These are phyloP conservation scores for Coemansia sp. DNA, from an alignment of 192 early-diverging fungal genomes.

Conservation along the genomic window DNA sequence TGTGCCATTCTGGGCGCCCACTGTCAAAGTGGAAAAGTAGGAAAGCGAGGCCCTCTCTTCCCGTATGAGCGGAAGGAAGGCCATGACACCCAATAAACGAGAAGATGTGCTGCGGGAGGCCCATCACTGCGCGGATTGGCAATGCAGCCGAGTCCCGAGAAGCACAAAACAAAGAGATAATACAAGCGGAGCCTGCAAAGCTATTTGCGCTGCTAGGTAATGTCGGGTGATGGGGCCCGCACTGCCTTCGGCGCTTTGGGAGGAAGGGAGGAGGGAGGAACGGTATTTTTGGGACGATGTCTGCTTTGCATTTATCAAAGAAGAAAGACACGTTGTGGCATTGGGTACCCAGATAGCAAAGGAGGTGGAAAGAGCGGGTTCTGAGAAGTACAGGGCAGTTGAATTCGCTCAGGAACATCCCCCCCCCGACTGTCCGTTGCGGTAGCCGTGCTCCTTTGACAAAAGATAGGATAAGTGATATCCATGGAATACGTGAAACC, in stretches of 20 bases:
- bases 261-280: background rate
- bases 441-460: background rate
- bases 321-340: background rate
- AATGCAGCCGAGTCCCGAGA: conserved; percentile 1
- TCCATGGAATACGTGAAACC: background rate
- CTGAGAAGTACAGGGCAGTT: background rate
- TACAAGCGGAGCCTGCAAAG: background rate
- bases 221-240: background rate
- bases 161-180: background rate
- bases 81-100: conserved; percentile 1
- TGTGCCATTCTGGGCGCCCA: background rate
- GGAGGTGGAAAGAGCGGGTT: background rate
- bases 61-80: background rate
- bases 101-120: conserved; percentile 8
- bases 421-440: background rate
- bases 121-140: conserved; percentile 5
- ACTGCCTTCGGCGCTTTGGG: background rate
- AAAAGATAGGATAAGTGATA: background rate
- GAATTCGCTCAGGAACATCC: background rate
- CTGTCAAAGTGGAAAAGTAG: background rate
- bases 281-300: background rate
- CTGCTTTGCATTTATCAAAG: conserved; percentile 5
- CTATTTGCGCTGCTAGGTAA: background rate
- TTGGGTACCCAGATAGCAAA: background rate
- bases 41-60: background rate